Conservation (phyloP, 1,284 basidiomycete species). For the Naganishia albida region DNA sequence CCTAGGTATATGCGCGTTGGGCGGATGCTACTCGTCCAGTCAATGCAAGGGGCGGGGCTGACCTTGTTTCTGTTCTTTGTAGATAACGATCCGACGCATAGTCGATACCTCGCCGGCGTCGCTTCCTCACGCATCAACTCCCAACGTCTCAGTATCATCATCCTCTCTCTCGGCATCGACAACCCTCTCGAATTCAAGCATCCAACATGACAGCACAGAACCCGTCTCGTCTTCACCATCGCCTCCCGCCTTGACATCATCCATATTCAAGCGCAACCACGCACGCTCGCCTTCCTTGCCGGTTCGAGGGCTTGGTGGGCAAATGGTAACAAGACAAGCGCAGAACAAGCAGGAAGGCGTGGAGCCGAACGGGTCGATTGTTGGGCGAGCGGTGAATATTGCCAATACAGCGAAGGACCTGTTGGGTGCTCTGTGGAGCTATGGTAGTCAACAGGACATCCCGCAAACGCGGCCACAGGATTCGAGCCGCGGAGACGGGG, state of each 20-base stretch:
- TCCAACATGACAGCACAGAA: not conserved
- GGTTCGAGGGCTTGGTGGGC: not conserved
- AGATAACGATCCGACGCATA: conserved; percentile 50
- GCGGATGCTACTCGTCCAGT: conserved; percentile 24
- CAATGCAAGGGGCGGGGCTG: conserved; percentile 26
- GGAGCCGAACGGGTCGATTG: conserved; percentile 48
- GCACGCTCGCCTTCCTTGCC: conserved; percentile 27
- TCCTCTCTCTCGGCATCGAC: conserved; percentile 6
- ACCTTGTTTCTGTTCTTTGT: conserved; percentile 31
- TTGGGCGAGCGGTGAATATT: conserved; percentile 53
- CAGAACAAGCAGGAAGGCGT: conserved; percentile 36
- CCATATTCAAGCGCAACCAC: conserved; percentile 21
- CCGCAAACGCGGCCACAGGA: conserved; percentile 4
- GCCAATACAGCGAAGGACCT: conserved; percentile 54
- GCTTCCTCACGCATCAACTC: conserved; percentile 43
- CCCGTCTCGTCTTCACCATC: conserved; percentile 2
- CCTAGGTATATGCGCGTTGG: conserved; percentile 22
- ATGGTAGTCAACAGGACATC: conserved; percentile 30
- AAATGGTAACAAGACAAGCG: not conserved
- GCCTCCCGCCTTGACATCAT: conserved; percentile 13
- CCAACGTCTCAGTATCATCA: not conserved
- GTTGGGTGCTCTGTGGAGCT: conserved; percentile 53
- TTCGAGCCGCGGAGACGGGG: conserved; percentile 3
- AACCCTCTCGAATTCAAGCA: not conserved
- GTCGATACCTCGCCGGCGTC: conserved; percentile 52